A percentile compares a stretch with the other conserved stretches of the same genome.
phyloP scores from a whole-genome alignment of 2,329 filamentous ascomycete species.

The Penicillium carneum region DNA sequence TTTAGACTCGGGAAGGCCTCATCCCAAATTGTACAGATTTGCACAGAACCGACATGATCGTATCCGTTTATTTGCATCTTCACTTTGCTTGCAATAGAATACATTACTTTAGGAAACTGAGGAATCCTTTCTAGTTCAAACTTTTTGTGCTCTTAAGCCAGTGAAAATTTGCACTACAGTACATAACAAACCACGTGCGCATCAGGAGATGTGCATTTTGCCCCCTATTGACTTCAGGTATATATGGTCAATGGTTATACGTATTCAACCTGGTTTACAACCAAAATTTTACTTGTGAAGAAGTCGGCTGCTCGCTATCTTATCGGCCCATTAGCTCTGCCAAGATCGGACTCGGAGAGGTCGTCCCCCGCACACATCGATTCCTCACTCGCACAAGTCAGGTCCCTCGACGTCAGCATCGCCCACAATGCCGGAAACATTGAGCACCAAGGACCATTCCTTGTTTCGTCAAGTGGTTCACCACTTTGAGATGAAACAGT shows the following conservation, averaged over 20 bases:
- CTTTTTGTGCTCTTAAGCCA: background rate
- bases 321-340: conserved; percentile 35
- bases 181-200: conserved; percentile 9
- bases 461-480: conserved; percentile 95
- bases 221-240: background rate
- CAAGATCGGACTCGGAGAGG: conserved; percentile 40
- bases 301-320: conserved; percentile 26
- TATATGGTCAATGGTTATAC: background rate
- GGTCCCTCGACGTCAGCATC: conserved; percentile 39
- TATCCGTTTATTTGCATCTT: too few relatives aligned
- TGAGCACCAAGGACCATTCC: conserved; percentile 82
- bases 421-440: conserved; percentile 55
- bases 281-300: background rate
- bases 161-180: background rate
- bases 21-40: background rate
- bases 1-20: background rate
- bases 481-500: conserved; percentile 97
- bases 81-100: background rate
- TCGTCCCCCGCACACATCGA: conserved; percentile 48
- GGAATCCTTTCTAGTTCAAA: background rate
- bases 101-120: background rate
- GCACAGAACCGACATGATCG: background rate
- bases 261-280: background rate
- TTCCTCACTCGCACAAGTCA: conserved; percentile 45
- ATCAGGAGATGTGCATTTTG: background rate